Percentiles rank a stretch among this genome's conserved stretches.
These are phyloP conservation scores for Cryphonectria parasitica DNA, from an alignment of 2,329 filamentous ascomycete genomes.

Conservation along the genomic window DNA sequence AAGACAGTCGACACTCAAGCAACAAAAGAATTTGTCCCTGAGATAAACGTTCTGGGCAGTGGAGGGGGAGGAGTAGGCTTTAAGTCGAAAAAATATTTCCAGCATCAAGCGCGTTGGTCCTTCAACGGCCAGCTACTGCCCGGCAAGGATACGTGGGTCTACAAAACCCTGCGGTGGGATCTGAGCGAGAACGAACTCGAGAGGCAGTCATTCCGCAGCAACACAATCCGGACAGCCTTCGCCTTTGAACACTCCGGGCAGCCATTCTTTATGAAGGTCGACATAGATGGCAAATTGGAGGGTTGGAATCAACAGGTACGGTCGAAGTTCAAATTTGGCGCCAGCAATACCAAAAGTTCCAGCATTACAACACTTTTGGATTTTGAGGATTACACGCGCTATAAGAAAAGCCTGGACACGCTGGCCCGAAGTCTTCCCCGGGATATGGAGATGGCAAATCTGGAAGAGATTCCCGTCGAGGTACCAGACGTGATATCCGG, in stretches of 20 bases:
- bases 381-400: constrained; percentile 13
- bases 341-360: constrained; percentile 18
- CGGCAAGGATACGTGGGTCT: constrained; percentile 29
- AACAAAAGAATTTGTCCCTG: constrained; percentile 29
- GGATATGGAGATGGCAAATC: constrained; percentile 23
- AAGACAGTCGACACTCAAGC: constrained; percentile 26
- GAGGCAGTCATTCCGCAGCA: constrained; percentile 33
- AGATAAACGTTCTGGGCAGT: constrained; percentile 30
- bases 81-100: constrained; percentile 29
- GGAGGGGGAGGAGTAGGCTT: constrained; percentile 33
- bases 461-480: constrained; percentile 14
- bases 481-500: constrained; percentile 13
- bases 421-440: constrained; percentile 8
- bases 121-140: constrained; percentile 33
- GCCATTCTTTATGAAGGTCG: constrained; percentile 38
- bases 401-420: background rate
- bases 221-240: constrained; percentile 38
- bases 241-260: constrained; percentile 37
- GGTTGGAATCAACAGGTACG: constrained; percentile 31
- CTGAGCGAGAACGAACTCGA: constrained; percentile 38
- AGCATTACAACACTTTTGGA: constrained; percentile 7
- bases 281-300: constrained; percentile 37
- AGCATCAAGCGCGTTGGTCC: constrained; percentile 34
- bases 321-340: constrained; percentile 31
- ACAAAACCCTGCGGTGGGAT: constrained; percentile 37